Conservation (phyloP, 176 grass and related monocot genomes). For the Ampelocalamus luodianensis region DNA sequence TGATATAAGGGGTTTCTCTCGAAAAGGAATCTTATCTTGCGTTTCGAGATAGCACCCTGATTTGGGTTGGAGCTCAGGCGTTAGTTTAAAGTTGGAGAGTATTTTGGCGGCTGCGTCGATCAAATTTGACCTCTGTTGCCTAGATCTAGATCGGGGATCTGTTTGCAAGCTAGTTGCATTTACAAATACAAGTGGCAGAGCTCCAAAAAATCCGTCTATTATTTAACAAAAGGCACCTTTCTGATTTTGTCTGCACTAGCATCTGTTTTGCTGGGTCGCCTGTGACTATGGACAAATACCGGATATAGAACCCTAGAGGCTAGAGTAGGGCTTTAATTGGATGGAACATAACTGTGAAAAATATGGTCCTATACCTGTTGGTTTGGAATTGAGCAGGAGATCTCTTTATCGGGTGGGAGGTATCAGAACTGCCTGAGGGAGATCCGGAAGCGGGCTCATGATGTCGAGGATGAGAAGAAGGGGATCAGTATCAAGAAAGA, state of each 20-base stretch:
- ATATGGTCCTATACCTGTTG: not conserved
- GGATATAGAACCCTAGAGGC: not conserved
- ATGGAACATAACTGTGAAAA: not conserved
- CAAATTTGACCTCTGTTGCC: not conserved
- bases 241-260: not conserved
- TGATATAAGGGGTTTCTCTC: not conserved
- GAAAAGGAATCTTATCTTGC: too few relatives aligned
- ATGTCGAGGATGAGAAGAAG: conserved; percentile 68
- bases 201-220: not conserved
- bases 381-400: conserved; percentile 70
- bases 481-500: conserved; percentile 71
- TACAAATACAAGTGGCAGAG: not conserved
- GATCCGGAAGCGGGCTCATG: conserved; percentile 64
- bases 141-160: conserved; percentile 32
- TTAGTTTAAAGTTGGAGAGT: not conserved
- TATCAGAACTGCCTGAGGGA: conserved; percentile 89
- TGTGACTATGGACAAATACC: not conserved
- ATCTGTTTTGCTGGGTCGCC: not conserved
- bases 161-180: not conserved
- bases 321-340: not conserved
- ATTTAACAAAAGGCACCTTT: not conserved
- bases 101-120: not conserved
- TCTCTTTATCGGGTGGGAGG: conserved; percentile 59
- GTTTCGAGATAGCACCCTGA: not conserved
- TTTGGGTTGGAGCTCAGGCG: not conserved